Base-by-base conservation (phyloP, 2,329 filamentous ascomycete genomes). In the Monosporascus sp. region DNA sequence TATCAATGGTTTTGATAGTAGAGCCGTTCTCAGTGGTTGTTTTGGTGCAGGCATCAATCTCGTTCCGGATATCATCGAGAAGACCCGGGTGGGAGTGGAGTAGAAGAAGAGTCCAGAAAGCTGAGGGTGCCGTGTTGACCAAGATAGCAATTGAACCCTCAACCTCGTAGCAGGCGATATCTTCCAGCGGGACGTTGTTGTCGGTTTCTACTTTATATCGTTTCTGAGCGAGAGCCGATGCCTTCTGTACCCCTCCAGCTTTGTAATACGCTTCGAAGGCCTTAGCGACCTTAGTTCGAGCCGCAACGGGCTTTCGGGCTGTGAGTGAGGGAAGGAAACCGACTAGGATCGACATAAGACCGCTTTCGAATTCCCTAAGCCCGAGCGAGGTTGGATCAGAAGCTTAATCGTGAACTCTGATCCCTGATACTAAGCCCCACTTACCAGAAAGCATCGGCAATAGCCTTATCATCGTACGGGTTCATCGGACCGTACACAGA, bases 401-500 rank as follows among this genome's bases (percentile, higher is more conserved):
- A 17, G 25, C 44, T 37, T 25, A 20, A 9, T 17, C 31, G 20
- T 34, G 22, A 31, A 22, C 18, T 9, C 45, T 18, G 24, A 39
- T 14, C 24, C 22, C 25, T n/a, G 5, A 41, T 37, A 14, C 14
- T 50, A 3, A n/a, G 9, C 11, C 7, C 3, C 18, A 58, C 57
- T 57, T 60, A 74, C 70, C 60, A 68, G 59, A 72, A 73, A 24
- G 65, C 66, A 41, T 67, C 57, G 44, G 67, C 67, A 15, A 73
- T 60, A 2, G 50, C 52, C 7, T 63, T 62, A 44, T 73, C 67
- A 36, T 69, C 59, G 39, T 65, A 74, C 0, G 72, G 73, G 52
- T 74, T 75, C 51, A 69, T 59, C 0, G 69, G 69, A 2, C 73
- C 73, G 54, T 75, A 76, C 0, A 73, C 64, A 15, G 71, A 65